Conservation (phyloP, 345 rosid genomes). For the Corchorus capsularis region DNA sequence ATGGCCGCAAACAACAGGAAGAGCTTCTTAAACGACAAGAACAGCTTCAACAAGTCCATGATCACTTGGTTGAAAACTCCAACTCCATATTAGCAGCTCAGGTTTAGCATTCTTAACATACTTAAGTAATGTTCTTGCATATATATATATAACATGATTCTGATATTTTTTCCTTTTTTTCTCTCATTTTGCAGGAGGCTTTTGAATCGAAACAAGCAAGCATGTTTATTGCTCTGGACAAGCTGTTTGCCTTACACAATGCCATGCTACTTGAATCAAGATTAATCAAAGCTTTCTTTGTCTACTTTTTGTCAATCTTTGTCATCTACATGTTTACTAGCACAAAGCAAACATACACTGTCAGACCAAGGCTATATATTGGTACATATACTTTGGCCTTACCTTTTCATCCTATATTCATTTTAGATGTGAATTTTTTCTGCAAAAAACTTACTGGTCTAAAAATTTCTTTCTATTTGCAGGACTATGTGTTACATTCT, state of each 20-base stretch:
- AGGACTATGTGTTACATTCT: slow-evolving; percentile 61
- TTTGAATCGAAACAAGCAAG: slow-evolving; percentile 82
- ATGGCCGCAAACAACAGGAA: slow-evolving; percentile 62
- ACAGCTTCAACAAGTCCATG: slow-evolving; percentile 63
- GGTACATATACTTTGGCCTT: slow-evolving; percentile 35
- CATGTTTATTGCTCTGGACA: slow-evolving; percentile 76
- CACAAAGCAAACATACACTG: slow-evolving; percentile 77
- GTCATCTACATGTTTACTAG: slow-evolving; percentile 83
- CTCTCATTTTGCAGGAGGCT: slow-evolving; percentile 52
- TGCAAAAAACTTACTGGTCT: too few species aligned
- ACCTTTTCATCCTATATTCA: too few species aligned
- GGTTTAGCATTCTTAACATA: slow-evolving; percentile 28
- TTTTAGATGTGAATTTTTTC: not conserved
- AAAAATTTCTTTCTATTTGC: slow-evolving; percentile 18
- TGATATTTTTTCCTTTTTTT: not conserved
- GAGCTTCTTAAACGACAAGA: slow-evolving; percentile 66
- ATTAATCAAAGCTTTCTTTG: slow-evolving; percentile 65
- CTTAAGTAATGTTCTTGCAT: not conserved
- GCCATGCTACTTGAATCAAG: slow-evolving; percentile 79
- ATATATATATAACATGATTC: not conserved
- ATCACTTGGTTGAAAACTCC: slow-evolving; percentile 60
- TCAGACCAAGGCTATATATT: slow-evolving; percentile 69
- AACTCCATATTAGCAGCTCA: slow-evolving; percentile 74
- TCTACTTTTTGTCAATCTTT: slow-evolving; percentile 55
- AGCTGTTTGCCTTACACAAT: slow-evolving; percentile 70